A percentile compares a stretch with the other conserved stretches of the same genome.
Evolutionary conservation across 371 early-diverging fungal genomes (phyloP).

Genomic region (Saksenaea oblongispora): DNA sequence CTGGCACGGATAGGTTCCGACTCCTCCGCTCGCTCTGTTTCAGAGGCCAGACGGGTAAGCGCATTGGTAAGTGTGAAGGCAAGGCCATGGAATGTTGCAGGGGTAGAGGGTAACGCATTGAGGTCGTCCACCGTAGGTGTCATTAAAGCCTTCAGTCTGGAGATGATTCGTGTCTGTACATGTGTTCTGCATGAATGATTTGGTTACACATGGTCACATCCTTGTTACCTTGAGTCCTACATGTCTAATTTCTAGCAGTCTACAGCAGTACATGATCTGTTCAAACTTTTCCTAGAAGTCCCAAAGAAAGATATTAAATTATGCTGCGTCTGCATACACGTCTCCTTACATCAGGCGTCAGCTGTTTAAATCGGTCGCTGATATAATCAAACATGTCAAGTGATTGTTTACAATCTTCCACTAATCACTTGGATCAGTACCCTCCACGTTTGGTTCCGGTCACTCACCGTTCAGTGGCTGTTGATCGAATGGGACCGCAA

Average conservation of each 20-base stretch:
- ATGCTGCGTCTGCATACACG: not conserved
- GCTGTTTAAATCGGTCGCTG: slow-evolving; percentile 29
- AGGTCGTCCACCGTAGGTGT: slow-evolving; percentile 26
- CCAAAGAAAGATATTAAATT: not conserved
- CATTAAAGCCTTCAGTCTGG: slow-evolving; percentile 27
- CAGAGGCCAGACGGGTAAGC: slow-evolving; percentile 15
- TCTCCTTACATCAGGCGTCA: slow-evolving; percentile 35
- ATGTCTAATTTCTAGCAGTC: slow-evolving; percentile 29
- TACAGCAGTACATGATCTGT: slow-evolving; percentile 42
- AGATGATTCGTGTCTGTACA: slow-evolving; percentile 33
- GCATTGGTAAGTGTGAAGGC: slow-evolving; percentile 45
- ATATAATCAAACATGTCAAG: slow-evolving; percentile 53
- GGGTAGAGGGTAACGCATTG: slow-evolving; percentile 38
- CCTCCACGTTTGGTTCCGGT: not conserved
- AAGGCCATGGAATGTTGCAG: slow-evolving; percentile 41
- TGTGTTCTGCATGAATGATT: not conserved
- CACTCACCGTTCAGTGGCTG: slow-evolving; percentile 26
- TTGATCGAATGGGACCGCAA: slow-evolving; percentile 37
- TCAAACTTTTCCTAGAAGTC: slow-evolving; percentile 46
- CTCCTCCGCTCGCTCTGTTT: slow-evolving; percentile 10
- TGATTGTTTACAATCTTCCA: slow-evolving; percentile 42
- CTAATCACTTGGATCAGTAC: slow-evolving; percentile 16
- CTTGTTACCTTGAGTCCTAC: slow-evolving; percentile 34
- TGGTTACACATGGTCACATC: not conserved
- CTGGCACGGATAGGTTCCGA: slow-evolving; percentile 20